phyloP scores from a whole-genome alignment of 106 monocot genomes.

The Dendrobium catenatum region DNA sequence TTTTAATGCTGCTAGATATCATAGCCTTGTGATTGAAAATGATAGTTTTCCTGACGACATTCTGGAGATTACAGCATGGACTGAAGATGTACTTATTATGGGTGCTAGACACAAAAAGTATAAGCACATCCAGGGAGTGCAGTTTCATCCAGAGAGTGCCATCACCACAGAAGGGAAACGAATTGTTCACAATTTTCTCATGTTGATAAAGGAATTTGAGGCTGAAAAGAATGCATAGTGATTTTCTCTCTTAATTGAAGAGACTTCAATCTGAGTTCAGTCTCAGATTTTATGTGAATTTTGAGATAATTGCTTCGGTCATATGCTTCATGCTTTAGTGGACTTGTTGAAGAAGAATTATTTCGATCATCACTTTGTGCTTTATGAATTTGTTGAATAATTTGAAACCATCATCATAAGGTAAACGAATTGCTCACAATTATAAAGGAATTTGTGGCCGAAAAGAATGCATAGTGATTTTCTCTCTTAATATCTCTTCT shows the following conservation, averaged over 20 bases:
- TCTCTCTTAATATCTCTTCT: not conserved
- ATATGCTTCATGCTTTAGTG: no score
- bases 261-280: no score
- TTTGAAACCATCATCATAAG: not conserved
- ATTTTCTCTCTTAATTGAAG: not conserved
- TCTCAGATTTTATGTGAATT: no score
- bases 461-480: not conserved
- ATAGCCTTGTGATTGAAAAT: slow-evolving; percentile 86
- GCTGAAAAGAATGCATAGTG: not conserved
- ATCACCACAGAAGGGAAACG: slow-evolving; percentile 14
- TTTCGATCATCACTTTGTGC: no score
- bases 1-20: slow-evolving; percentile 73
- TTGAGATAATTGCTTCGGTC: no score
- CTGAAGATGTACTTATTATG: slow-evolving; percentile 92
- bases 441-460: slow-evolving; percentile 3
- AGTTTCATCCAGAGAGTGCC: slow-evolving; percentile 27
- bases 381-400: no score
- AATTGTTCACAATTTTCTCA: slow-evolving; percentile 22
- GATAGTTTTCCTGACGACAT: slow-evolving; percentile 63
- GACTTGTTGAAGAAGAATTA: no score
- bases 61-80: slow-evolving; percentile 88
- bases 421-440: not conserved
- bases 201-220: slow-evolving; percentile 11
- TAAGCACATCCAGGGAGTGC: slow-evolving; percentile 56
- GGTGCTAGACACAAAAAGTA: slow-evolving; percentile 80